Base-by-base conservation (phyloP, 2,329 filamentous ascomycete species). In the Ilyonectria destructans region DNA sequence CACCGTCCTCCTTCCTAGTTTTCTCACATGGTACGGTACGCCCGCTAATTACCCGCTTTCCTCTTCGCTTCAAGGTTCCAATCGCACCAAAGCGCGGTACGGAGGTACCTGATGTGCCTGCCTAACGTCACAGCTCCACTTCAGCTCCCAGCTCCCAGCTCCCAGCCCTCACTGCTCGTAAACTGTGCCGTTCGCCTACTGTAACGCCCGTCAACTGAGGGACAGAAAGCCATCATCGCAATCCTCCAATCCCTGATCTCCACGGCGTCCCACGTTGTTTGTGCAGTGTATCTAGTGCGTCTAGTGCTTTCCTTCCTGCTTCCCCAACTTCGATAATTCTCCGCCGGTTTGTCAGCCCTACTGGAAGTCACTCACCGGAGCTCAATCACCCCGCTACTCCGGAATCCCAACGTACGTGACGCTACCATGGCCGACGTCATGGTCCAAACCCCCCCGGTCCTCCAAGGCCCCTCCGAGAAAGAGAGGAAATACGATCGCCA, bases 401-500 rank as follows among this genome's bases (percentile, higher is more conserved):
- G n/a, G 29, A 54, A 35, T 23, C 31, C 46, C 45, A 55, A 49
- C 52, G 21, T 35, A 19, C 51, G 49, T 43, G 48, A 59, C 55
- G 64, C 66, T 71, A 73, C 55, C 37, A 80, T 79, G 77, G 70
- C 72, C 43, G 77, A 79, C 56, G 69, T 77, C 54, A 76, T 81
- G 72, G 67, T 58, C 3, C 78, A 80, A 58, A 78, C 76, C 43
- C 75, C 78, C 23, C 76, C 77, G 10, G 59, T 69, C 19, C 83
- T 88, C 45, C 83, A 85, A 33, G 86, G 85, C 0, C 88, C 87
- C 9, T 87, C 88, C 6, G 88, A 89, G 71, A 90, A 90, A 77
- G 88, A 90, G 70, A 89, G 89, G 81, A 97, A 94, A 79, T 99
- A 99, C 83, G 96, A 99, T 81, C 91, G 96, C 60, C 96, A 99